Evolutionary conservation across 2,329 filamentous ascomycete genomes (phyloP), one percentile per base, ranked within the genome.

Genomic region (Ceratocystis smalleyi): DNA sequence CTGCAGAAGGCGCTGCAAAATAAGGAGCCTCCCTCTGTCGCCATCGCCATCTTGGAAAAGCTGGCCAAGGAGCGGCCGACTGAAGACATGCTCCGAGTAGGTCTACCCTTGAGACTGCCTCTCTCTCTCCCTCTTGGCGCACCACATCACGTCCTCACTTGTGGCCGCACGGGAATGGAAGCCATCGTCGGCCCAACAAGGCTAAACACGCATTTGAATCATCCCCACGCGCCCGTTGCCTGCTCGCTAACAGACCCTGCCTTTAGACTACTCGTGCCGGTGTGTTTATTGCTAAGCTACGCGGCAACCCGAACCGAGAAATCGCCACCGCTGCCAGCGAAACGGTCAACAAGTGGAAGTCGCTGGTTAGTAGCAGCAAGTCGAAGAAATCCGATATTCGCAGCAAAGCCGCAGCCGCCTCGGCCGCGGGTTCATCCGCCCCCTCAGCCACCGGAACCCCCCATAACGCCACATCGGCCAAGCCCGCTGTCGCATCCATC

Each of bases 271-370:
- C 92, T n/a, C 88, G 87, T 70, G 92, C 95, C 62, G 94, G 94
- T 70, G 86, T 96, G 69, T 84, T 87, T 61, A 88, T 97, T 68
- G 92, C 91, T 74, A 92, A 91, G 73, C 83, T 86, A 61, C 80
- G 84, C 63, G 76, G 87, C 67, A 91, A 95, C 74, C 75, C 84
- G 65, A 87, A 95, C 78, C 91, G 89, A 74, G 84, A 91, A 54
- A 87, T 97, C 69, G 85, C 86, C 59, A 82, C 83, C 62, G 79
- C 89, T 54, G 91, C 94, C 2, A 80, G 82, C 66, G 88, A 91
- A 71, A 87, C 97, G 65, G 91, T 99, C 62, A 82, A 81, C 68
- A 95, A 91, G 74, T 96, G 90, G 90, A 88, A 87, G 77, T 84
- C 85, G 70, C 83, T 87, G 49, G 87, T 95, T 61, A 87, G 89